Base-by-base conservation (phyloP, 108 stramenopile genomes). In the Cyclotella sp. region DNA sequence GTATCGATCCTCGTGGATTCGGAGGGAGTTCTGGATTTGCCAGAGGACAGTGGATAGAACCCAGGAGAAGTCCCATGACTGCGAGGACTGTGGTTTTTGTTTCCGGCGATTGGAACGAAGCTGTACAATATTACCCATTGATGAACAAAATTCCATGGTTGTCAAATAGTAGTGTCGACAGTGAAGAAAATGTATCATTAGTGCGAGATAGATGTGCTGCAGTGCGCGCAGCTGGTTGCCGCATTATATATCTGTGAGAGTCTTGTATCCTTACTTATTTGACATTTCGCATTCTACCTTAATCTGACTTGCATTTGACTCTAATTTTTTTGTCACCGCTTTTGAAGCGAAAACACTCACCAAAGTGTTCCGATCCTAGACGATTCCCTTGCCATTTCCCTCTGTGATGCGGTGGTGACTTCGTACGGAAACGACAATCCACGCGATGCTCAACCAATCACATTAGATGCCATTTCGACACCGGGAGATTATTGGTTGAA, bases 401-500 rank as follows among this genome's bases (percentile, higher is more conserved):
- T 72, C n/a, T 87, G 86, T n/a, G 89, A 90, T 86, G 85, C 76
- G 6, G 78, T 90, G 4, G 55, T 87, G 16, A 45, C 47, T 43
- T 29, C 75, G 21, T 81, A 67, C 58, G 87, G 85, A 30, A 80
- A 76, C 30, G 76, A 85, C 54, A 77, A 85, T 72, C 53, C 70
- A 29, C 70, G 84, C 52, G 83, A 80, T 54, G 41, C 82, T 21
- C 44, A 87, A 49, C 68, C 79, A 29, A 49, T 89, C 10, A 53
- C 76, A 47, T 72, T 94, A 52, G 90, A 94, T 76, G 89, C 91
- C 53, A 87, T 94, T 67, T 81, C 89, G 22, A 94, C 89, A 14
- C 93, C 93, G 9, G 93, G 93, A 49, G 85, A 85, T 63, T 94
- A 86, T 75, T 94, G 93, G 93, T 67, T 94, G 46, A 94, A 94